Evolutionary conservation across 2,329 filamentous ascomycete genomes (phyloP).

Genomic region (Colletotrichum noveboracense): DNA sequence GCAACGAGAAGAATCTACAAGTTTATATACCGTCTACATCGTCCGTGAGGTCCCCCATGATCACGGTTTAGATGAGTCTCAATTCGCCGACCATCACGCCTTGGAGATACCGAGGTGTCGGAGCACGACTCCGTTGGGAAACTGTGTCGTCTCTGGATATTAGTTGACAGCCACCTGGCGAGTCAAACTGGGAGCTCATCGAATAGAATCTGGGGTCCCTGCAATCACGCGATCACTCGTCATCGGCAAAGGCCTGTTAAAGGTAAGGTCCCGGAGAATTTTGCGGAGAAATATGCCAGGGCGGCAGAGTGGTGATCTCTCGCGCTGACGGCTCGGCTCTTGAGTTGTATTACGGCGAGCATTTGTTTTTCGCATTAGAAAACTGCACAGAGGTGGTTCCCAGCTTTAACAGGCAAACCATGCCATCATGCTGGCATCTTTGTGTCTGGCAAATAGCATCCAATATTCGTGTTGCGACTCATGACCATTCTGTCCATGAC

Average conservation of each 20-base stretch:
- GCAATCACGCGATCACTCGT: conserved; percentile 17
- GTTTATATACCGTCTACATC: background rate
- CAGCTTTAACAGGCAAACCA: too few relatives aligned
- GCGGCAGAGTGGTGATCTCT: background rate
- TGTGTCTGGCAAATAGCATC: background rate
- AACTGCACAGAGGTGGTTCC: too few relatives aligned
- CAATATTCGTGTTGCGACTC: background rate
- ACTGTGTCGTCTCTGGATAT: background rate
- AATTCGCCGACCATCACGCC: background rate
- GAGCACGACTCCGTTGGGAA: conserved; percentile 1
- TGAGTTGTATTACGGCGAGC: background rate
- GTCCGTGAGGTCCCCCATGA: background rate
- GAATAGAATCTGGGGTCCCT: conserved; percentile 1
- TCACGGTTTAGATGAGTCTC: background rate
- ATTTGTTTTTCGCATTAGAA: too few relatives aligned
- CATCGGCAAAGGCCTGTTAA: conserved; percentile 13
- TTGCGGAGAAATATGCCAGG: conserved; percentile 13
- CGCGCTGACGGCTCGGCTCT: background rate
- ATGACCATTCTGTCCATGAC: background rate
- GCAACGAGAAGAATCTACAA: background rate
- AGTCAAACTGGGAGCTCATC: background rate
- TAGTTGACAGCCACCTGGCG: background rate
- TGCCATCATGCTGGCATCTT: background rate
- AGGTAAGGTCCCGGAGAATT: conserved; percentile 17
- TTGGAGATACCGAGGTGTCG: background rate